These are phyloP conservation scores for Tolypocladium capitatum DNA, from an alignment of 2,329 filamentous ascomycete species.

Conservation along the genomic window DNA sequence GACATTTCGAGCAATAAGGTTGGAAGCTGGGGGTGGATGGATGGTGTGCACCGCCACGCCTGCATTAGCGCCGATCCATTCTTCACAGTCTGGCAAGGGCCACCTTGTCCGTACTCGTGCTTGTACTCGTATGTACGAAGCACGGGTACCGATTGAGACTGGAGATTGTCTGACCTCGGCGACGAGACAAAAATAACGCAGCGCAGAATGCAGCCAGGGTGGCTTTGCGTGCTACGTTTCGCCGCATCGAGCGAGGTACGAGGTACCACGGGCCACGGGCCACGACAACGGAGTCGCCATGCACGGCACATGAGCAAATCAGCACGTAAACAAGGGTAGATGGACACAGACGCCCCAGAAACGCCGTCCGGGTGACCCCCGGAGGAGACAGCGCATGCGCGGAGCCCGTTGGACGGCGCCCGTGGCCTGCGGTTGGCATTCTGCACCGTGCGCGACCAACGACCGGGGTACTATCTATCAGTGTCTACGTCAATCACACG, in stretches of 20 bases:
- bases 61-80: conserved; percentile 24
- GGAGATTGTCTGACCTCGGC: background rate
- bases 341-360: background rate
- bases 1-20: background rate
- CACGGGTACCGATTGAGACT: too few species aligned
- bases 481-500: background rate
- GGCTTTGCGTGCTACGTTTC: background rate
- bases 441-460: background rate
- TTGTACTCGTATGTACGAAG: too few species aligned
- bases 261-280: background rate
- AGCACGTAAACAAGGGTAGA: background rate
- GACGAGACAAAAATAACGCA: background rate
- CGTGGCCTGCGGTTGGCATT: background rate
- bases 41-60: conserved; percentile 21
- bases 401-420: too few species aligned
- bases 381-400: background rate
- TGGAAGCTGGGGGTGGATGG: conserved; percentile 6
- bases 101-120: too few species aligned
- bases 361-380: too few species aligned
- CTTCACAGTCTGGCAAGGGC: too few species aligned
- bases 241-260: background rate
- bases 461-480: too few species aligned
- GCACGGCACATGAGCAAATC: background rate
- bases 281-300: background rate
- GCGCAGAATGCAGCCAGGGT: background rate